Base-by-base conservation (phyloP, 177 flowering plant genomes). In the Vitis hybrid region DNA sequence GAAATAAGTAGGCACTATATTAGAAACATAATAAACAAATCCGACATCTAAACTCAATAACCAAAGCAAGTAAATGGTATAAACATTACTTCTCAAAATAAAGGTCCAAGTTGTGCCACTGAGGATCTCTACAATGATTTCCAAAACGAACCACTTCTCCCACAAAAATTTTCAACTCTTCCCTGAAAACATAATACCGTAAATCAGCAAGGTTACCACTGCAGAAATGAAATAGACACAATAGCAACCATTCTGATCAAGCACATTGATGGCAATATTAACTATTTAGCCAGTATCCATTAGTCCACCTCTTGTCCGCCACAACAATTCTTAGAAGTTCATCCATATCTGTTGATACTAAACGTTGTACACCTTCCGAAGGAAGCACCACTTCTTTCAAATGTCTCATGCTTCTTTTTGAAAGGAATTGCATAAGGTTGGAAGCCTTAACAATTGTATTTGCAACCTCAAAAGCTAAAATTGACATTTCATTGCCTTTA, bases 71-170 rank as follows among this genome's bases (percentile, higher is more conserved):
- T 56, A 60, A 66, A 55, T 21, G 12, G 12, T 22, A 64, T 48
- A 1, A 8, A 53, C 26, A 39, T 75, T 86, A 87, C 91, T 86
- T 87, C 66, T 86, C 79, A 77, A 87, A 87, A 64, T 81, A 87
- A 22, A 84, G 88, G 18, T 86, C 87, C 79, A 87, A 78, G 71
- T 87, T 81, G 70, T 84, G 91, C 91, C 91, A 87, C 69, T 86
- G 88, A 66, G 88, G 81, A 81, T 87, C 89, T 81, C 80, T 87
- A 72, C 81, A 81, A 31, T 81, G 85, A 72, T 87, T 87, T 76
- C 91, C 91, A 81, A 87, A 87, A 12, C 91, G 91, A 63, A 87
- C 72, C 13, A 87, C 85, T 73, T 87, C 91, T 55, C 82, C 81
- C 0, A 81, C 57, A 67, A 87, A 86, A 48, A 81, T 58, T 77